Evolutionary conservation across 345 rosid species (phyloP), one percentile per base, ranked within the genome.

Genomic region (Xanthoceras sorbifolium): DNA sequence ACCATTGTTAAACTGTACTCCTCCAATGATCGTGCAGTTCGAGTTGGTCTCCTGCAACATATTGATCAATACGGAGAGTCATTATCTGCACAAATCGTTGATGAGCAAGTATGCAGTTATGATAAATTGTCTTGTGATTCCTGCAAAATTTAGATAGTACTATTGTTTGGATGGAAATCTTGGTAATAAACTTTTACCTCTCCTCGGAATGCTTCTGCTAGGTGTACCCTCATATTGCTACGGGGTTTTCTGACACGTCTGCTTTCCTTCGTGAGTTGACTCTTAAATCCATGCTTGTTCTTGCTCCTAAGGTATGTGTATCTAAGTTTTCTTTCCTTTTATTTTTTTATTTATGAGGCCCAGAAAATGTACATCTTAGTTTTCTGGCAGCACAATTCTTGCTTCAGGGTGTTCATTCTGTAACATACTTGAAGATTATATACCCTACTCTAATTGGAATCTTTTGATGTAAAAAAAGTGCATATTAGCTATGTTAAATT

Each of bases 41-140:
- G 98, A 82, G 97, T 94, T 55, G 87, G 95, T 78, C 98, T 96
- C 72, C 83, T 96, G 76, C 98, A 96, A 86, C 99, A 96, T 86
- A 87, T 96, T 84, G 99, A 96, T 85, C 97, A 92, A 79, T 96
- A 79, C 78, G 99, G 99, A 77, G 97, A 94, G 81, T 92, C 97
- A 65, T 77, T 96, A 81, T 84, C 97, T 1, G 87, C 90, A 57
- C 95, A 92, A 78, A 84, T 91, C 75, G 97, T 92, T 69, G 99
- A 96, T 85, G 99, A 94, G 85, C 98, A 94, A 87, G 99, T 96
- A 91, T 79, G 87, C 71, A 46, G 44, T 69, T 63, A 44, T 62
- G 28, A 66, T 29, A 11, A 60, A 55, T 50, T 72, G 80, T 9
- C 31, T 46, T 67, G 36, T 59, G 17, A 74, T 77, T 77, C 42